These are phyloP conservation scores for Ailanthus altissimus DNA, from an alignment of 345 rosid species.

Conservation along the genomic window DNA sequence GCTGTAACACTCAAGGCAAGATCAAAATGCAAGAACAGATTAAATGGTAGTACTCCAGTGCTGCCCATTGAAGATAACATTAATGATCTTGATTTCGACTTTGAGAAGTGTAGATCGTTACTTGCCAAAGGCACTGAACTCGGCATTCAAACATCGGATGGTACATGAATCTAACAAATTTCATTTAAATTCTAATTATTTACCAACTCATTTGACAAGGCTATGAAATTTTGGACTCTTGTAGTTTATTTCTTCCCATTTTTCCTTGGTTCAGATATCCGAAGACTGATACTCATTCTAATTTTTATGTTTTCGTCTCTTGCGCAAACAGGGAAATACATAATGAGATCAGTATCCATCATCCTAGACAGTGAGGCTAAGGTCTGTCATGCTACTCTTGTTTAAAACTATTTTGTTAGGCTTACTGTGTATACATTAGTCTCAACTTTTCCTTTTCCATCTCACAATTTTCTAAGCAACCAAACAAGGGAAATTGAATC, in stretches of 20 bases:
- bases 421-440: no score
- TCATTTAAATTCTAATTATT: background rate
- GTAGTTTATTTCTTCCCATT: background rate
- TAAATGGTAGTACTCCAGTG: conserved; percentile 55
- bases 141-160: conserved; percentile 76
- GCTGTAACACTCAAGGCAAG: conserved; percentile 86
- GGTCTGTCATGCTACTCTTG: conserved; percentile 37
- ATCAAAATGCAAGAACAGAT: conserved; percentile 62
- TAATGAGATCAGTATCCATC: conserved; percentile 62
- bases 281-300: background rate
- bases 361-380: conserved; percentile 54
- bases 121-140: conserved; percentile 76
- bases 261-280: background rate
- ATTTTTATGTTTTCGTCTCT: background rate
- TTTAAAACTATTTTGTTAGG: background rate
- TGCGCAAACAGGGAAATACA: conserved; percentile 63
- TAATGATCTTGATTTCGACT: conserved; percentile 52
- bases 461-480: background rate
- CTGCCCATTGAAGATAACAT: conserved; percentile 64
- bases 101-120: conserved; percentile 52
- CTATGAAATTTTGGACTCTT: background rate
- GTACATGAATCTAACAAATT: conserved; percentile 36
- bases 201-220: background rate
- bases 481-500: conserved; percentile 8
- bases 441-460: background rate